phyloP scores from a whole-genome alignment of 495 filamentous ascomycete species.

The Neurospora discreta region DNA sequence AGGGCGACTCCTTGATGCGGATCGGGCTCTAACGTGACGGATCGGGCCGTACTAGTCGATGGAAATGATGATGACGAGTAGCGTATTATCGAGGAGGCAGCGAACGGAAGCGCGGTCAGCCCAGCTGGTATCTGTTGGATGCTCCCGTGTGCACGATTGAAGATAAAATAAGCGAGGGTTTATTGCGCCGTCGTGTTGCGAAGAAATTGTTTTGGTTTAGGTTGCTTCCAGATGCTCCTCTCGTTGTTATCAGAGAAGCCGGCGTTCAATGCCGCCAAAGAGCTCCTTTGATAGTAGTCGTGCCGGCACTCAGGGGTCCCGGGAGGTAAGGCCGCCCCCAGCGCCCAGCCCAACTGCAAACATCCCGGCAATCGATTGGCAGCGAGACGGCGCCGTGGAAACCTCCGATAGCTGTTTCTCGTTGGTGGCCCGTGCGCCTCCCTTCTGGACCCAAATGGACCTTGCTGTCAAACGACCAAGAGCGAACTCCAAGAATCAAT shows the following conservation, averaged over 20 bases:
- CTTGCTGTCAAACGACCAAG: background rate
- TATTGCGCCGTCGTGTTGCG: background rate
- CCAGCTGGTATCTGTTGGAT: background rate
- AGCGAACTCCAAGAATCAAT: background rate
- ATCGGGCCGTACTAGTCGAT: background rate
- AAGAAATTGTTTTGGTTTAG: background rate
- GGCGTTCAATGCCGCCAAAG: background rate
- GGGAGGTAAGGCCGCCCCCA: background rate
- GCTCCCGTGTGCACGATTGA: background rate
- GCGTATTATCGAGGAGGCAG: background rate
- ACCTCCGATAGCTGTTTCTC: background rate
- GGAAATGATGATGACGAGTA: background rate
- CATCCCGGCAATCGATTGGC: constrained; percentile 8
- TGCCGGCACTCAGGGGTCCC: background rate
- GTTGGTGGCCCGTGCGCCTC: background rate
- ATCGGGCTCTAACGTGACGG: background rate
- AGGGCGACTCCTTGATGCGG: background rate
- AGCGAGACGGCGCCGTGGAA: constrained; percentile 1
- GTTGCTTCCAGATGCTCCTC: background rate
- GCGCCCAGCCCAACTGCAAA: background rate
- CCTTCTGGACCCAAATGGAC: background rate
- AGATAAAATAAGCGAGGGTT: background rate
- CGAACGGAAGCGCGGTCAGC: background rate
- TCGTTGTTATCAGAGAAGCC: background rate
- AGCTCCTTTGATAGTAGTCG: background rate